phyloP scores from a whole-genome alignment of 2,329 filamentous ascomycete genomes.

The Trichophyton schoenleinii region DNA sequence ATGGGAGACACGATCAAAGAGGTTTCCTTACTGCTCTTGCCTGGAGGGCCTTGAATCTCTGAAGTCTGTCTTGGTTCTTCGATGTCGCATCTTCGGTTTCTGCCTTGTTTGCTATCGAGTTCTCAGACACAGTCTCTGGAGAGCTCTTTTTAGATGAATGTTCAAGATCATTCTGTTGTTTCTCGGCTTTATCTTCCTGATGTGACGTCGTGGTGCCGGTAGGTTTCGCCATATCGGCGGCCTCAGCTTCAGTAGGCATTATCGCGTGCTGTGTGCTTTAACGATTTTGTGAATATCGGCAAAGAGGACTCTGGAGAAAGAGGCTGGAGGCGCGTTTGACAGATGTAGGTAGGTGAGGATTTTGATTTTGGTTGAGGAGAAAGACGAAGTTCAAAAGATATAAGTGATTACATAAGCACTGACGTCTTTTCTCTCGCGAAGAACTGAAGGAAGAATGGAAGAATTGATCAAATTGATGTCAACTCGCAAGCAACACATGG shows the following conservation, averaged over 20 bases:
- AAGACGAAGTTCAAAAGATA: neutral
- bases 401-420: neutral
- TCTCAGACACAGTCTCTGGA: neutral
- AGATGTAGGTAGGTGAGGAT: neutral
- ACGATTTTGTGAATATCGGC: neutral
- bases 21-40: constrained; percentile 49
- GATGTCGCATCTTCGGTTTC: constrained; percentile 15
- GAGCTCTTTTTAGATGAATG: constrained; percentile 10
- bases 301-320: neutral
- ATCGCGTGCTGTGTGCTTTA: neutral
- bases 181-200: neutral
- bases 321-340: neutral
- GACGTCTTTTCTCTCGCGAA: neutral
- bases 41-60: constrained; percentile 77
- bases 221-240: neutral
- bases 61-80: constrained; percentile 50
- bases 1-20: constrained; percentile 14
- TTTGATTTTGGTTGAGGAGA: neutral
- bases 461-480: neutral
- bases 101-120: constrained; percentile 4
- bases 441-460: neutral
- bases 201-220: neutral
- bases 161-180: neutral
- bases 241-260: neutral
- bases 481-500: neutral